A percentile compares a stretch with the other conserved stretches of the same genome.
Conservation (phyloP, 768 basidiomycete genomes). For the Kwoniella botswanensis region DNA sequence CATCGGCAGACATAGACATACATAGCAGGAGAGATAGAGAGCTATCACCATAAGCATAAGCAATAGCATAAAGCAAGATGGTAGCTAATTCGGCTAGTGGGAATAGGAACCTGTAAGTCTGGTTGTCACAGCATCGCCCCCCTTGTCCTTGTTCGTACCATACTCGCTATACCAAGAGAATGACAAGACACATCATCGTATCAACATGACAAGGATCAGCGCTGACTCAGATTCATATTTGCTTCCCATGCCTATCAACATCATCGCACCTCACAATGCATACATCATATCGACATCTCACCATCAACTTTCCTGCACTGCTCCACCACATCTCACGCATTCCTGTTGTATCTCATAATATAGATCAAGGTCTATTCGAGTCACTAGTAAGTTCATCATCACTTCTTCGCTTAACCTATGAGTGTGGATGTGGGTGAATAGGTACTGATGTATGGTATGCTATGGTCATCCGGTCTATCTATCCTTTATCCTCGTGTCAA, state of each 20-base stretch:
- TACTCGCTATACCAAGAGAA: neutral
- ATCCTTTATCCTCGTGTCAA: conserved; percentile 12
- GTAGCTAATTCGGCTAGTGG: conserved; percentile 26
- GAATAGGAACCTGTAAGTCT: conserved; percentile 27
- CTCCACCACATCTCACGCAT: neutral
- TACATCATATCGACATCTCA: neutral
- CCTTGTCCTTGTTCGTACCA: neutral
- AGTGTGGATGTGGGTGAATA: neutral
- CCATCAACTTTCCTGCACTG: too few relatives aligned
- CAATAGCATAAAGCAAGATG: conserved; percentile 16
- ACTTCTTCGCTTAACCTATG: neutral
- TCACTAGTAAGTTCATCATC: conserved; percentile 24
- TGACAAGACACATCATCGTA: neutral
- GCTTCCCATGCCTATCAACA: neutral
- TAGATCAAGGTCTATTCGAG: conserved; percentile 25
- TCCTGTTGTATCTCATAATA: neutral
- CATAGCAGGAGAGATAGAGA: neutral
- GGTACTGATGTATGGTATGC: neutral
- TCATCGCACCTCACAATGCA: neutral
- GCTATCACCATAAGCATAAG: neutral
- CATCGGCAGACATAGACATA: too few relatives aligned
- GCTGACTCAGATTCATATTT: neutral
- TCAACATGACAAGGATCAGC: neutral
- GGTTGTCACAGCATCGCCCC: conserved; percentile 12
- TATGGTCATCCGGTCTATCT: neutral